phyloP scores from a whole-genome alignment of 345 rosid species.

The Acer negundo region DNA sequence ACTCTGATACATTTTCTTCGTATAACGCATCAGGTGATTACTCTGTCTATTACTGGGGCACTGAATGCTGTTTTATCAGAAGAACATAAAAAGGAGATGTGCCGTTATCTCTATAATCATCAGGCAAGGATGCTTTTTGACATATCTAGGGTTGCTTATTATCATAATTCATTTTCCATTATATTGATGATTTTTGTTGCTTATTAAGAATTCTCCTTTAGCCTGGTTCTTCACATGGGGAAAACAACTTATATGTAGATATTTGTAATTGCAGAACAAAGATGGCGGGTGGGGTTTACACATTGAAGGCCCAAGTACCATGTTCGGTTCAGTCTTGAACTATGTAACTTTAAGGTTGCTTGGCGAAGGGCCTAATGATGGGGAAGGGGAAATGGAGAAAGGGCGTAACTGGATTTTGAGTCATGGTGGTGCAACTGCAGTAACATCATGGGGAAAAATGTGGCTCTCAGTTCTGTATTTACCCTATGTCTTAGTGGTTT shows the following conservation, averaged over 20 bases:
- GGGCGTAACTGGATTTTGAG: conserved; percentile 83
- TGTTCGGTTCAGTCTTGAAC: conserved; percentile 91
- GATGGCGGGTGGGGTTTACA: conserved; percentile 99
- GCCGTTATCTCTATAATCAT: conserved; percentile 87
- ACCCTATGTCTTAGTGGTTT: conserved; percentile 22
- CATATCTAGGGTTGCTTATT: not conserved
- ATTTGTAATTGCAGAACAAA: conserved; percentile 60
- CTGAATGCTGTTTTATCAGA: conserved; percentile 74
- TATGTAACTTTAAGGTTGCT: conserved; percentile 90
- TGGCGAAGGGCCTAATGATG: conserved; percentile 92
- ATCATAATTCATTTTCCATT: not conserved
- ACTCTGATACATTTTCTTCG: conserved; percentile 5
- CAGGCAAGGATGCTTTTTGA: conserved; percentile 52
- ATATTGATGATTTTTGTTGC: not conserved
- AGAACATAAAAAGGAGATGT: conserved; percentile 75
- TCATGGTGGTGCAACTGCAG: conserved; percentile 91
- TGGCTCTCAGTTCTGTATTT: conserved; percentile 91
- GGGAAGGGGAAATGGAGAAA: conserved; percentile 77
- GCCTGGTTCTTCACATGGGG: not conserved
- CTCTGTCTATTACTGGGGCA: conserved; percentile 83
- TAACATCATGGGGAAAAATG: conserved; percentile 97
- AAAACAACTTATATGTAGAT: not conserved
- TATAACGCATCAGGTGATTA: conserved; percentile 59
- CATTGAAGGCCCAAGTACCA: conserved; percentile 96
- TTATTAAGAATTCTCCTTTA: not conserved